These are phyloP conservation scores for Penicillium turbatum DNA, from an alignment of 495 filamentous ascomycete species.

Conservation along the genomic window DNA sequence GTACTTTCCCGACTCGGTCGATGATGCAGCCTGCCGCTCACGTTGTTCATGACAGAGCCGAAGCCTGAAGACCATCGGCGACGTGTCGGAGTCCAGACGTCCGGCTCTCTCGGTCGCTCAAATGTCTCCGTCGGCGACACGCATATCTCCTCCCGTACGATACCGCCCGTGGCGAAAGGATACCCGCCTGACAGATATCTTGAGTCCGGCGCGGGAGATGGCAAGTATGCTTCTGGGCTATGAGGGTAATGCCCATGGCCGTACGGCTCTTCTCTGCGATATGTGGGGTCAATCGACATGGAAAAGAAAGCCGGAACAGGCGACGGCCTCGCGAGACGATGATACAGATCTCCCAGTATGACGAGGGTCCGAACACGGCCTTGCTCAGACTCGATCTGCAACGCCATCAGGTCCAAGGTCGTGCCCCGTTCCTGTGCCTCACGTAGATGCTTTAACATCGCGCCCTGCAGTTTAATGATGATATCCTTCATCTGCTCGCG, in stretches of 20 bases:
- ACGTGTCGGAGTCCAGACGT: neutral
- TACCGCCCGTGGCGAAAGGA: neutral
- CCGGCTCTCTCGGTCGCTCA: neutral
- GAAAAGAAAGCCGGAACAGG: conserved; percentile 8
- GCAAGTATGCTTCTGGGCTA: neutral
- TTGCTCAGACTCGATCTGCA: conserved; percentile 33
- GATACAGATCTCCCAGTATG: conserved; percentile 32
- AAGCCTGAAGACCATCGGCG: neutral
- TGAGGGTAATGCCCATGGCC: neutral
- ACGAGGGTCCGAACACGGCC: conserved; percentile 22
- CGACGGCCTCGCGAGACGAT: conserved; percentile 25
- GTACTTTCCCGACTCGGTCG: neutral
- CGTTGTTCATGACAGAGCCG: neutral
- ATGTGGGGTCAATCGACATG: conserved; percentile 7
- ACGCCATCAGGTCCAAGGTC: conserved; percentile 32
- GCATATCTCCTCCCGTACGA: neutral
- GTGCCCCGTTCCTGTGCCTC: conserved; percentile 32
- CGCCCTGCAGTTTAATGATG: conserved; percentile 38
- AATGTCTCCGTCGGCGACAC: neutral
- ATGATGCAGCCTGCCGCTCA: neutral
- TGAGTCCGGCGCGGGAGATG: neutral
- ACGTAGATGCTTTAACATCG: conserved; percentile 42
- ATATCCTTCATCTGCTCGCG: conserved; percentile 43
- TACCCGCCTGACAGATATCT: neutral
- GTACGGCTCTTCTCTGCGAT: neutral